Evolutionary conservation across 78 protist species (phyloP), one percentile per base, ranked within the genome.

Genomic region (Andalucia godoyi): DNA sequence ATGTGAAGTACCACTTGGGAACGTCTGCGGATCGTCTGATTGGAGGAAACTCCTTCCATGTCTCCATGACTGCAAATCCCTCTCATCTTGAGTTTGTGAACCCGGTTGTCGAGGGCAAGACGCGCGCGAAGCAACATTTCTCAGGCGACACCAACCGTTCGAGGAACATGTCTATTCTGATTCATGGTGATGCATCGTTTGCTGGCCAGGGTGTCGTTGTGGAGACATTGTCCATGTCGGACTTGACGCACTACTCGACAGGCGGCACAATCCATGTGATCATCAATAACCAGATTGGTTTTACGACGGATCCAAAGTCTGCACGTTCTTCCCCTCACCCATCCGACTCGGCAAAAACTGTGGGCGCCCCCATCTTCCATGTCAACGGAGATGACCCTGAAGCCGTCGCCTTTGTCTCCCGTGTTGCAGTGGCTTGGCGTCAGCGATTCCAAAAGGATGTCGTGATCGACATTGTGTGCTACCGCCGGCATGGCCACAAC

Each of bases 111-210:
- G 63, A 50, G 60, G 98, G 98, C 68, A 94, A 91, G 80, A 73
- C 84, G 33, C 70, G 89, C 29, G 96, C 95, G 21, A 86, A 83
- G 79, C 93, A 89, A 77, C 76, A 67, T 18, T 67, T 50, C 36
- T 6, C 47, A 36, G 30, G 38, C 13, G 88, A 83, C 46, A 13
- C 13, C 29, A 53, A 5, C 4, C 38, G 73, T 13, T 2, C 7
- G 68, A 70, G 23, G 47, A 12, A 25, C 40, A 30, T 53, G 25
- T 8, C 63, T 42, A 76, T 66, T 33, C 59, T 81, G 53, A 38
- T 93, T 17, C 98, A 93, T 71, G 98, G 98, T 41, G 98, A 94
- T 67, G 98, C 98, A 1, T 90, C 98, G 40, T 80, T 94, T 42
- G 66, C 93, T 0, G 98, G 95, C 12, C 90, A 91, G 85, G 96